Conservation (phyloP, 257 asterid genomes). For the Ehretia macrophylla region DNA sequence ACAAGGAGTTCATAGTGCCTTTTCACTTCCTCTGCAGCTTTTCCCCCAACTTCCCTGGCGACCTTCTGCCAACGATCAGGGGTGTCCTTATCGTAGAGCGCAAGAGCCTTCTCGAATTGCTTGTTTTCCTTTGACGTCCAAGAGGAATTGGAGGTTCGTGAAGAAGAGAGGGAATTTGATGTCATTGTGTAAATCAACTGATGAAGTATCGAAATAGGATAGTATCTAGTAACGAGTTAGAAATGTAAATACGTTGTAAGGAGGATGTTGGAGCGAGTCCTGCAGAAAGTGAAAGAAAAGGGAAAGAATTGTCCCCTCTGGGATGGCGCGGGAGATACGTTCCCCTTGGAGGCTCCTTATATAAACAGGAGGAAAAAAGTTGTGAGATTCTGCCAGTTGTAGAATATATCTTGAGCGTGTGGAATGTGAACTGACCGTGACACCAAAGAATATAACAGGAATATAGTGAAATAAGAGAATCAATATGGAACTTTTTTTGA, state of each 20-base stretch:
- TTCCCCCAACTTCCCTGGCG: conserved; percentile 18
- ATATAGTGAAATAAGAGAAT: not conserved
- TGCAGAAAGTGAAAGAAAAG: too few species aligned
- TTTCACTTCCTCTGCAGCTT: conserved; percentile 23
- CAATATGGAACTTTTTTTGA: conserved; percentile 15
- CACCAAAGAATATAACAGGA: conserved; percentile 48
- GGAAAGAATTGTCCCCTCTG: not conserved
- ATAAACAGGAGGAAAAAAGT: conserved; percentile 33
- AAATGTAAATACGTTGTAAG: too few species aligned
- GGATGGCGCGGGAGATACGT: conserved; percentile 20
- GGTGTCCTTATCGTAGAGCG: conserved; percentile 16
- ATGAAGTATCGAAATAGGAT: not conserved
- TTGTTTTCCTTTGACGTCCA: conserved; percentile 22
- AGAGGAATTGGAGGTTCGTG: not conserved
- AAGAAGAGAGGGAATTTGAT: not conserved
- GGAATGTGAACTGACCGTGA: conserved; percentile 34
- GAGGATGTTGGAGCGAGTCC: too few species aligned
- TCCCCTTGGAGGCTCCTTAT: conserved; percentile 16
- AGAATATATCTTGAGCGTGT: conserved; percentile 38
- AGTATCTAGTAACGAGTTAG: too few species aligned
- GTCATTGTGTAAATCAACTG: conserved; percentile 3
- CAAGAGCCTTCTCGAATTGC: conserved; percentile 21
- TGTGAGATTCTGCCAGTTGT: conserved; percentile 41
- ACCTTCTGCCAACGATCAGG: conserved; percentile 22
- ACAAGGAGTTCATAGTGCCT: conserved; percentile 15